A percentile compares a stretch with the other conserved stretches of the same genome.
phyloP scores from a whole-genome alignment of 345 rosid species.

The Hibiscus syriacus region DNA sequence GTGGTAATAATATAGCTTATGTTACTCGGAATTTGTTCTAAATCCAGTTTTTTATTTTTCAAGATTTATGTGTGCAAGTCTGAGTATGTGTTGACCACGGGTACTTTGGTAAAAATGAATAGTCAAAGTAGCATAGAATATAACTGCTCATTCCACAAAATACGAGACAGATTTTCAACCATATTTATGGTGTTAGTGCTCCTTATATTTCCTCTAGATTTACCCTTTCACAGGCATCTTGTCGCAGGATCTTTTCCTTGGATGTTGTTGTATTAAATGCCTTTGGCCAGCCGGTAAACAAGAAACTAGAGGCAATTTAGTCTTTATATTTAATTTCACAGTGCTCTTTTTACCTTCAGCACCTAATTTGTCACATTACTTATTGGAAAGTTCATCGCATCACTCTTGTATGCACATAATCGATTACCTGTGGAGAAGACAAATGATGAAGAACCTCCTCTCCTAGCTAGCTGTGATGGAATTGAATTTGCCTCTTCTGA shows the following conservation, averaged over 20 bases:
- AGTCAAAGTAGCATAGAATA: neutral
- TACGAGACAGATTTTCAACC: neutral
- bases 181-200: neutral
- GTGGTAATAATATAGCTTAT: neutral
- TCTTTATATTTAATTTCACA: neutral
- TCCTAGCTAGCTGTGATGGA: conserved; percentile 69
- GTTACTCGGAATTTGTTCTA: neutral
- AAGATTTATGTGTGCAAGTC: neutral
- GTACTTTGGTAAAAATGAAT: neutral
- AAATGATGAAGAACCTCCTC: conserved; percentile 61
- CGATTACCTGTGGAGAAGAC: conserved; percentile 58
- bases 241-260: conserved; percentile 62
- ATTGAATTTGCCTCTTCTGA: conserved; percentile 59
- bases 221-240: conserved; percentile 42
- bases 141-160: neutral
- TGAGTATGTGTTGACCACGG: neutral
- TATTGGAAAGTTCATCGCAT: conserved; percentile 52
- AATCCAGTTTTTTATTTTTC: too few species aligned
- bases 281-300: conserved; percentile 42
- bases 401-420: conserved; percentile 66
- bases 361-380: conserved; percentile 10
- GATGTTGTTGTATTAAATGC: conserved; percentile 68
- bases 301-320: conserved; percentile 55
- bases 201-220: conserved; percentile 5
- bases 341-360: neutral